Conservation (phyloP, 257 asterid genomes). For the Nicotiana sylvestris region DNA sequence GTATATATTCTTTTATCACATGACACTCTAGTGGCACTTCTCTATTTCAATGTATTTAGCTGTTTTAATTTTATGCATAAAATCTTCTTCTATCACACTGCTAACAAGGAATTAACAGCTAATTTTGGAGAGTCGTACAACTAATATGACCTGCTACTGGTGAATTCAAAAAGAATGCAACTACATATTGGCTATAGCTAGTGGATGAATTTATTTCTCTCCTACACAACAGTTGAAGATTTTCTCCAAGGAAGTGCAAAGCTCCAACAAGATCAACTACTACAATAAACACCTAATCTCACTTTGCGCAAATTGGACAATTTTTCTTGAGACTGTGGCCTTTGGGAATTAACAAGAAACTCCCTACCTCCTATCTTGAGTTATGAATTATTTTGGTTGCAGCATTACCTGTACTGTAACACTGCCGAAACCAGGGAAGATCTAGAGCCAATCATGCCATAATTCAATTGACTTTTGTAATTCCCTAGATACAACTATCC, state of each 20-base stretch:
- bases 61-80: too few species aligned
- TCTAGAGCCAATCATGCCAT: background rate
- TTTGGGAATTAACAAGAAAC: background rate
- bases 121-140: background rate
- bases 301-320: background rate
- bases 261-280: background rate
- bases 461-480: too few species aligned
- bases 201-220: background rate
- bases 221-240: background rate
- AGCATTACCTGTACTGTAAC: background rate
- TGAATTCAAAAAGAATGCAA: background rate
- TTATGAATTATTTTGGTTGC: background rate
- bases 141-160: slow-evolving; percentile 3
- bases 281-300: background rate
- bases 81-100: too few species aligned
- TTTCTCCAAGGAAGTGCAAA: background rate
- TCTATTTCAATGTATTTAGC: too few species aligned
- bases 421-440: background rate
- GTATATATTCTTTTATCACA: too few species aligned
- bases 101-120: too few species aligned
- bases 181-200: background rate
- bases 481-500: background rate
- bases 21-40: too few species aligned
- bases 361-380: background rate
- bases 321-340: background rate